Evolutionary conservation across 2,329 filamentous ascomycete species (phyloP).

Genomic region (Fusarium sp.): DNA sequence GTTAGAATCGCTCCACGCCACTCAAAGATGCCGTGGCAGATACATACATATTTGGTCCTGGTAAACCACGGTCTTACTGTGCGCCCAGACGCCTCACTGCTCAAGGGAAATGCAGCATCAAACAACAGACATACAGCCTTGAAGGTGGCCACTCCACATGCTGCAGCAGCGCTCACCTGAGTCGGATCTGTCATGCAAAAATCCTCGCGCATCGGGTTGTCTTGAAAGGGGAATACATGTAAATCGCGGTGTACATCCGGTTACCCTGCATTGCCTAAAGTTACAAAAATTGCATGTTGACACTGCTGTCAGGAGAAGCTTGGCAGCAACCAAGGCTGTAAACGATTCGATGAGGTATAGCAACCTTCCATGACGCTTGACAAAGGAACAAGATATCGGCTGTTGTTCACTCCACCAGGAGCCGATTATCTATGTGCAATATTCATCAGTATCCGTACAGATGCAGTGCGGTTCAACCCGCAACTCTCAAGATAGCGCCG

Average conservation of each 20-base stretch:
- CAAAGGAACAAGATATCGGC: conserved; percentile 18
- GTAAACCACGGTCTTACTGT: neutral
- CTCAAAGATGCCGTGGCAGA: neutral
- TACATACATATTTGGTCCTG: neutral
- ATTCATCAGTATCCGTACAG: conserved; percentile 40
- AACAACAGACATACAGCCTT: neutral
- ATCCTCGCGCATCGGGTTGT: neutral
- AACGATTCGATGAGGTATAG: neutral
- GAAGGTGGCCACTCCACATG: neutral
- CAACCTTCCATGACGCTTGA: neutral
- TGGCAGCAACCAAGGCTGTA: neutral
- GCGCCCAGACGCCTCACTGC: neutral
- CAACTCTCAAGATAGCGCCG: conserved; percentile 50
- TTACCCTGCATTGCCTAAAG: neutral
- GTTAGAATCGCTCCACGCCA: neutral
- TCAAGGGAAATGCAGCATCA: neutral
- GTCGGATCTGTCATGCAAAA: neutral
- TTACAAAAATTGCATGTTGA: neutral
- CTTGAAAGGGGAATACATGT: neutral
- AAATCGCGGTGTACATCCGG: neutral
- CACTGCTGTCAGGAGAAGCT: neutral
- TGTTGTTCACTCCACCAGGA: conserved; percentile 31
- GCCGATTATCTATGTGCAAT: conserved; percentile 34
- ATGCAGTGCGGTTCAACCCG: conserved; percentile 53
- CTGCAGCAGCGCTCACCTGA: neutral